phyloP scores from a whole-genome alignment of 805 yeast genomes.

The Starmerella gropengiesseri region DNA sequence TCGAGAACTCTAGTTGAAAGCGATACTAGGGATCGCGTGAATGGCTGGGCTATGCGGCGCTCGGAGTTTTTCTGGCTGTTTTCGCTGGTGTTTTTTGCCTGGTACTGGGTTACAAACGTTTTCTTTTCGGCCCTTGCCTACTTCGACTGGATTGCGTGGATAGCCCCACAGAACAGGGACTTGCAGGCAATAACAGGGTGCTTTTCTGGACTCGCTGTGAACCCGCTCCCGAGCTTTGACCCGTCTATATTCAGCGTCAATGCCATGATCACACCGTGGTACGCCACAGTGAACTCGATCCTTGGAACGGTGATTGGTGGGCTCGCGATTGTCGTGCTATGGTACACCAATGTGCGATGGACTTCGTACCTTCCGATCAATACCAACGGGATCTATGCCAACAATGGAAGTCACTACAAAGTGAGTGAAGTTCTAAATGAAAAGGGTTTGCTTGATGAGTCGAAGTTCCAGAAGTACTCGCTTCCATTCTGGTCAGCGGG shows the following conservation, averaged over 20 bases:
- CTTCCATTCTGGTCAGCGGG: constrained; percentile 62
- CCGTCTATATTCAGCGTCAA: constrained; percentile 37
- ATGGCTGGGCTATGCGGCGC: constrained; percentile 51
- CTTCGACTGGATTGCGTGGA: constrained; percentile 54
- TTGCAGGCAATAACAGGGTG: constrained; percentile 51
- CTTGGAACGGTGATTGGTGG: constrained; percentile 30
- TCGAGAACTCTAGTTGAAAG: constrained; percentile 37
- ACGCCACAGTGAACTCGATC: constrained; percentile 28
- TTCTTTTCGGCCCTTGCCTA: constrained; percentile 49
- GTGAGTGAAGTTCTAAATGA: constrained; percentile 38
- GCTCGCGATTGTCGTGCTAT: constrained; percentile 30
- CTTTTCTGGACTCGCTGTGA: constrained; percentile 34
- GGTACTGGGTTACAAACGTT: constrained; percentile 59
- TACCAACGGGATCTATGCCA: constrained; percentile 28
- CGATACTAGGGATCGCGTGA: constrained; percentile 35
- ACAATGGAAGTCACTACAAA: constrained; percentile 28
- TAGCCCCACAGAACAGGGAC: constrained; percentile 41
- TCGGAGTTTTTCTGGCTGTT: constrained; percentile 38
- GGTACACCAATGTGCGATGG: constrained; percentile 41
- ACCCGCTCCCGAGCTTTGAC: constrained; percentile 41
- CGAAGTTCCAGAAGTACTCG: constrained; percentile 46
- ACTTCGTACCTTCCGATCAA: constrained; percentile 43
- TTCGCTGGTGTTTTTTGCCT: constrained; percentile 36
- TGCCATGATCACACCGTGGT: constrained; percentile 37
- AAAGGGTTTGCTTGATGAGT: constrained; percentile 36